Conservation (phyloP, 1,139 yeast species). For the Kodamaea suecica region DNA sequence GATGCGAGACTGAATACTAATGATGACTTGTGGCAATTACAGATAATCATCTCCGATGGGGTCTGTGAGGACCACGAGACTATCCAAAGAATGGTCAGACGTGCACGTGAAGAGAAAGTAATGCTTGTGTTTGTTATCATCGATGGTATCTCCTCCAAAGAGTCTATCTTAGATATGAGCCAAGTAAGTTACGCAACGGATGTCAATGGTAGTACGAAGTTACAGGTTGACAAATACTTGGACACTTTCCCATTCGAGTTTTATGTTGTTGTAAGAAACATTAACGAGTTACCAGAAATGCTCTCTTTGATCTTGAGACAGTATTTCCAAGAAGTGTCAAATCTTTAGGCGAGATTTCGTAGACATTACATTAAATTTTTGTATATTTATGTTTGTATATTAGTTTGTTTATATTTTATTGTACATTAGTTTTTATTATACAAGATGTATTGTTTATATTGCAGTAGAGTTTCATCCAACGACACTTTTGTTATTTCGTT, state of each 20-base stretch:
- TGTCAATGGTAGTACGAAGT: constrained; percentile 65
- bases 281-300: constrained; percentile 88
- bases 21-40: constrained; percentile 85
- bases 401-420: background rate
- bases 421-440: too few relatives aligned
- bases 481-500: too few relatives aligned
- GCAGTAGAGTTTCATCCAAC: too few relatives aligned
- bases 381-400: background rate
- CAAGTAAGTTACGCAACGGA: constrained; percentile 77
- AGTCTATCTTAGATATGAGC: constrained; percentile 90
- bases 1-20: constrained; percentile 57
- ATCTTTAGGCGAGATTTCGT: constrained; percentile 20
- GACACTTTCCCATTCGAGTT: constrained; percentile 96
- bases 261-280: constrained; percentile 88
- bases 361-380: constrained; percentile 1
- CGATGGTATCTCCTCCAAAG: constrained; percentile 81
- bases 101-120: constrained; percentile 86
- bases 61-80: constrained; percentile 93
- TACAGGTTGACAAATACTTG: constrained; percentile 80
- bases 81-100: constrained; percentile 77
- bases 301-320: constrained; percentile 86
- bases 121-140: constrained; percentile 95
- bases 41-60: constrained; percentile 92
- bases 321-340: constrained; percentile 69
- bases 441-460: too few relatives aligned